Evolutionary conservation across 495 filamentous ascomycete genomes (phyloP).

Genomic region (Pyronema omphalodes): DNA sequence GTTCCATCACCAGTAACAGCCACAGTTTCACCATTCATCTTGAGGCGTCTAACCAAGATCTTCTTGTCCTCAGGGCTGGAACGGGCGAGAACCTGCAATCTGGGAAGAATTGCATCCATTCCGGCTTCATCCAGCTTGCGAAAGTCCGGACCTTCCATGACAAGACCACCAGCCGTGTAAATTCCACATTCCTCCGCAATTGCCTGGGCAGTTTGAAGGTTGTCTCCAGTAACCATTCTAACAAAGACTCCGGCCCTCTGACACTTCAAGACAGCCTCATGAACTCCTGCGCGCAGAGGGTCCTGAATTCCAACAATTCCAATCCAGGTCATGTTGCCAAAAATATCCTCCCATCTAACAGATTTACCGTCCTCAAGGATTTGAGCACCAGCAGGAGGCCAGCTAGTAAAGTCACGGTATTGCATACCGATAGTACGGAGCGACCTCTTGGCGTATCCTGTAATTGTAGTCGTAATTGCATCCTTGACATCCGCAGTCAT

Average conservation of each 20-base stretch:
- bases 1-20: conserved; percentile 89
- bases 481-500: conserved; percentile 33
- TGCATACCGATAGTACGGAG: conserved; percentile 57
- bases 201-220: conserved; percentile 65
- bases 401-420: conserved; percentile 56
- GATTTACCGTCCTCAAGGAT: conserved; percentile 38
- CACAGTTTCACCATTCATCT: conserved; percentile 73
- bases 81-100: conserved; percentile 65
- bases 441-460: conserved; percentile 48
- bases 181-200: conserved; percentile 77
- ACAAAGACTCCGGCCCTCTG: conserved; percentile 67
- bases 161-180: conserved; percentile 50
- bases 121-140: conserved; percentile 45
- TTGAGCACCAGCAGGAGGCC: conserved; percentile 45
- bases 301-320: conserved; percentile 63
- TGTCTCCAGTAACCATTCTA: conserved; percentile 85
- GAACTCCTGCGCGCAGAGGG: conserved; percentile 54
- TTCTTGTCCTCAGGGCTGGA: conserved; percentile 76
- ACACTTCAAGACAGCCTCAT: conserved; percentile 55
- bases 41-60: conserved; percentile 58
- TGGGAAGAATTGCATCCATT: conserved; percentile 53
- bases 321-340: conserved; percentile 47
- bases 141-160: conserved; percentile 71
- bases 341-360: conserved; percentile 47
- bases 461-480: conserved; percentile 38